phyloP scores from a whole-genome alignment of 768 basidiomycete genomes.

The Macrolepiota fuliginosa region DNA sequence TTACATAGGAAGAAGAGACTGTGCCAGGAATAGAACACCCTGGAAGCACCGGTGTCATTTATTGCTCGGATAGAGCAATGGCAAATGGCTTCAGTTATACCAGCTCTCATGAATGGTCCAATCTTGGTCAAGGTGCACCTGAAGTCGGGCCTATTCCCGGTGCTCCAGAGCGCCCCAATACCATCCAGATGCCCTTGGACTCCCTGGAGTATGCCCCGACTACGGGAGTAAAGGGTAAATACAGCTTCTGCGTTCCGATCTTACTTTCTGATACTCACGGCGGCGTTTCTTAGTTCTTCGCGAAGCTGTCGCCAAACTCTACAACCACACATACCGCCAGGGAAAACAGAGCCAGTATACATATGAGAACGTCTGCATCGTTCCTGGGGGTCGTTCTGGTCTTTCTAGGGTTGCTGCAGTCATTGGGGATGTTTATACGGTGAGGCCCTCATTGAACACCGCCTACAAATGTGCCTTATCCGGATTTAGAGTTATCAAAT shows the following conservation, averaged over 20 bases:
- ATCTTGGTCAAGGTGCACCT: conserved; percentile 90
- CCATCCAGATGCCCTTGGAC: conserved; percentile 65
- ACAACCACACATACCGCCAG: conserved; percentile 84
- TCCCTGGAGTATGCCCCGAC: conserved; percentile 91
- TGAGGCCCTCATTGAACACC: conserved; percentile 25
- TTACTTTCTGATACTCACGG: neutral
- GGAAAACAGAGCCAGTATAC: conserved; percentile 85
- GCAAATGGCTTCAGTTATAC: conserved; percentile 90
- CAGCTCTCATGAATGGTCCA: conserved; percentile 78
- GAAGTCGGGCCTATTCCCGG: conserved; percentile 84
- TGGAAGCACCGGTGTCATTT: conserved; percentile 63
- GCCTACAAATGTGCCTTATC: conserved; percentile 1
- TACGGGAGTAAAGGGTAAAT: conserved; percentile 78
- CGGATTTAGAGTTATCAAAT: conserved; percentile 74
- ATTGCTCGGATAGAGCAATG: conserved; percentile 92
- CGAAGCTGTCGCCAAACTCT: conserved; percentile 86
- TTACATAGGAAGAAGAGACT: conserved; percentile 77
- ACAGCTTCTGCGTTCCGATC: neutral
- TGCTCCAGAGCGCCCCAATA: conserved; percentile 62
- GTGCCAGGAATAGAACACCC: conserved; percentile 87
- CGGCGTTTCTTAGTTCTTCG: conserved; percentile 56
- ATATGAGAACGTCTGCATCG: conserved; percentile 91
- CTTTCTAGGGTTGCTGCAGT: conserved; percentile 91
- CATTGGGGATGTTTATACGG: conserved; percentile 85
- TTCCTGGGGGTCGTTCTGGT: conserved; percentile 90